A percentile compares a stretch with the other conserved stretches of the same genome.
Conservation (phyloP, 306 rosid species). For the Heteromeles arbutifolia region DNA sequence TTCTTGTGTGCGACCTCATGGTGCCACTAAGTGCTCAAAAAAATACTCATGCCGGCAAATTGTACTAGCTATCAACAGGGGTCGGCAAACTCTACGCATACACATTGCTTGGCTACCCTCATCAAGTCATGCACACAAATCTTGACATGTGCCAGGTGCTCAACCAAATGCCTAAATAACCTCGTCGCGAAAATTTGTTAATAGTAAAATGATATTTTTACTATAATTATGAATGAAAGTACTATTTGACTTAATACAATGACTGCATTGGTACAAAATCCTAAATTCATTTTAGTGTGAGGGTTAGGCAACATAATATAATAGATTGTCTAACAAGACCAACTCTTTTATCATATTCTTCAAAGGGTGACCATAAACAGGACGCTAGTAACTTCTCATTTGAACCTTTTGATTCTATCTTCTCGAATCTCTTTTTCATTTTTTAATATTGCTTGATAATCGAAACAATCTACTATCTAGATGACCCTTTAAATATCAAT, state of each 20-base stretch:
- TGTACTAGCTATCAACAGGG: too few relatives aligned
- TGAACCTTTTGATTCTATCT: not conserved
- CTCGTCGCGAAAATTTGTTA: too few relatives aligned
- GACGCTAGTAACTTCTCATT: too few relatives aligned
- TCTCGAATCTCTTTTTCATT: not conserved
- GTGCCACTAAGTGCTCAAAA: not conserved
- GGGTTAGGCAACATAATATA: too few relatives aligned
- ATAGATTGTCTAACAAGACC: not conserved
- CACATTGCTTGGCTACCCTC: not conserved
- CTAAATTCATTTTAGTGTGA: too few relatives aligned
- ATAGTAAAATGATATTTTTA: too few relatives aligned
- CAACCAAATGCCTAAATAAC: not conserved
- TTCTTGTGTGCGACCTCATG: not conserved
- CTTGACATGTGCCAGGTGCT: not conserved
- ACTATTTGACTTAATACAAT: too few relatives aligned
- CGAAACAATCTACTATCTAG: not conserved
- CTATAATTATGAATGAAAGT: too few relatives aligned
- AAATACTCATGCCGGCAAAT: not conserved
- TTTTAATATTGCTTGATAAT: too few relatives aligned
- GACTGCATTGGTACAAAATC: too few relatives aligned
- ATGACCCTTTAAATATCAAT: not conserved
- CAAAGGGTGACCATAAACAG: too few relatives aligned
- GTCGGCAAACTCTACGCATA: too few relatives aligned
- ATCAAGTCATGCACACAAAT: not conserved
- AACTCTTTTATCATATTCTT: not conserved